Conservation (phyloP, 2,329 filamentous ascomycete genomes). For the Claviceps monticola region DNA sequence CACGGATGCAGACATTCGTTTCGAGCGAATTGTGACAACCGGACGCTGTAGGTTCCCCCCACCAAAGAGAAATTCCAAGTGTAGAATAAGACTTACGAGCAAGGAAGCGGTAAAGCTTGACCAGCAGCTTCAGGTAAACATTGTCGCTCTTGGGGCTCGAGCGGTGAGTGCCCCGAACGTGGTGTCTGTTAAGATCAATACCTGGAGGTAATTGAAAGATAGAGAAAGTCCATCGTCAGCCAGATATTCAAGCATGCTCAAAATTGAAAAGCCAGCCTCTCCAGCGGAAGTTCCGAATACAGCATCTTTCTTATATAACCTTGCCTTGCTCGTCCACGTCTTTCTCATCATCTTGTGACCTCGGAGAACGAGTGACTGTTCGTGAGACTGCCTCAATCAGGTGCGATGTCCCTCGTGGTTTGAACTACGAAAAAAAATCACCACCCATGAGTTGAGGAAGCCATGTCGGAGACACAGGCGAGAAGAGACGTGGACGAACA, state of each 20-base stretch:
- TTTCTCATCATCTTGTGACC: not conserved
- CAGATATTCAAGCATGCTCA: constrained; percentile 51
- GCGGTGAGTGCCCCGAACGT: constrained; percentile 64
- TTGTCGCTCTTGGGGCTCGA: constrained; percentile 97
- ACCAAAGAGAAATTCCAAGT: constrained; percentile 24
- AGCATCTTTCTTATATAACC: not conserved
- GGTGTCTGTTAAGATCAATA: constrained; percentile 60
- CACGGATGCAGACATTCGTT: not conserved
- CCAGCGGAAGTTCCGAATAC: not conserved
- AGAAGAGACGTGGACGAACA: not conserved
- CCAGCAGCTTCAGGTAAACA: constrained; percentile 91
- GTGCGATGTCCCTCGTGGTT: constrained; percentile 6
- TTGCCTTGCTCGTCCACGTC: not conserved
- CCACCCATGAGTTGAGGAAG: constrained; percentile 5
- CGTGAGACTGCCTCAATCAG: not conserved
- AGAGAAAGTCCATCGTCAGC: constrained; percentile 42
- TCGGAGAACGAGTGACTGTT: not conserved
- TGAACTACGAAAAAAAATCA: constrained; percentile 5
- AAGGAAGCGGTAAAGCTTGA: constrained; percentile 97
- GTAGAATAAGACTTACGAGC: constrained; percentile 45
- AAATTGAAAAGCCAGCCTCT: constrained; percentile 16
- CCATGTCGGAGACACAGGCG: not conserved
- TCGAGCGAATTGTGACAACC: not conserved
- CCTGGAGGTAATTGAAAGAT: constrained; percentile 28
- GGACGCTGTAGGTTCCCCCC: not conserved